Base-by-base conservation (phyloP, 139 green algal species). In the Chlorella vulgaris region DNA sequence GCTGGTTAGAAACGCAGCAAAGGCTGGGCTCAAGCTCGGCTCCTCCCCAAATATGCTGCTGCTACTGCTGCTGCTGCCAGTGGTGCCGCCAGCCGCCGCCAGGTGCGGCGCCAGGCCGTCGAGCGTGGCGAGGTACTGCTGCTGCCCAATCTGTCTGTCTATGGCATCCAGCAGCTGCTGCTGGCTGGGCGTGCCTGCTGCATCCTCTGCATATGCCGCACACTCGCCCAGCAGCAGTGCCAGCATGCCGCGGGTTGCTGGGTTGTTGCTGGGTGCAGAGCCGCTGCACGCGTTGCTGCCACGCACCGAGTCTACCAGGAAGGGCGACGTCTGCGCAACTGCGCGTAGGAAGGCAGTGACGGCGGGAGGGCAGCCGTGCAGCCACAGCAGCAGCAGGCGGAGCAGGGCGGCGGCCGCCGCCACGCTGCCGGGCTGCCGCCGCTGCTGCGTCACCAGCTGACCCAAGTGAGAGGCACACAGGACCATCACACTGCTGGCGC, bases 171-270 rank as follows among this genome's bases (percentile, higher is more conserved):
- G 36, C 50, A 85, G 53, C 80, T 76, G 47, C 62, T 69, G 55
- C 58, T 61, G 58, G 39, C 36, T 61, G 66, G 62, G 40, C 15
- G 71, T 43, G 50, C 63, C 38, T 39, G 76, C 24, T 5, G 39
- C 43, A 2, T 84, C 79, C 43, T 78, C 79, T 2, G 66, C 84
- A 55, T 86, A 90, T 40, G 92, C 39, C 10, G 94, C 67, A 81
- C 92, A 96, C 26, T 88, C 77, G 2, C 89, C 92, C 38, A 96
- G 84, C 42, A 97, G 73, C 66, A 93, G 81, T 7, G 89, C 89
- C 3, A 91, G 88, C n/a, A 97, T 75, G 65, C 35, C 79, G 40
- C 79, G 43, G 4, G 47, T 76, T 3, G 69, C 21, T 24, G 62
- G 63, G 74, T 80, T 55, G 7, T 28, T 38, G 74, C 74, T 80